Evolutionary conservation across 768 basidiomycete species (phyloP).

Genomic region (Lentinula guzmanii): DNA sequence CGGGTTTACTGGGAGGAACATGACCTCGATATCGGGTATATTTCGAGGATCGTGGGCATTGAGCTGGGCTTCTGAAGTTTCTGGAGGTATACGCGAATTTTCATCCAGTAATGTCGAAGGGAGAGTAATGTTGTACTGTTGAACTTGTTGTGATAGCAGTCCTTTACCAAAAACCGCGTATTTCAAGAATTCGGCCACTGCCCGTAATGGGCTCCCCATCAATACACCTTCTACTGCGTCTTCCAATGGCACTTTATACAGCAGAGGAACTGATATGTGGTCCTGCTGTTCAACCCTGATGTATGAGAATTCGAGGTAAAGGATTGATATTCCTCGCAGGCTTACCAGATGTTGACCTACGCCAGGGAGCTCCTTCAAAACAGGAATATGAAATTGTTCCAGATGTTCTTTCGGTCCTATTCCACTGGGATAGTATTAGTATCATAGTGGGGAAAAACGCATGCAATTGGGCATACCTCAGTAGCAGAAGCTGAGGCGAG

Average conservation of each 20-base stretch:
- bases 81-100: constrained; percentile 1
- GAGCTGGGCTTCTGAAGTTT: constrained; percentile 8
- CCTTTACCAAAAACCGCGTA: constrained; percentile 29
- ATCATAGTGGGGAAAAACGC: no score
- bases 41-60: constrained; percentile 16
- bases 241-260: constrained; percentile 23
- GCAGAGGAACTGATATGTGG: constrained; percentile 27
- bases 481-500: constrained; percentile 9
- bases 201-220: constrained; percentile 16
- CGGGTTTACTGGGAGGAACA: constrained; percentile 18
- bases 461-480: constrained; percentile 4
- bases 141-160: constrained; percentile 21
- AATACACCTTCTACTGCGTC: constrained; percentile 24
- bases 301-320: background rate
- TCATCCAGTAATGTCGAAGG: constrained; percentile 20
- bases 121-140: constrained; percentile 25
- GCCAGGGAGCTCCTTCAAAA: constrained; percentile 31
- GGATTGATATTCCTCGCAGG: background rate
- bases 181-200: constrained; percentile 23
- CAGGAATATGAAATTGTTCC: constrained; percentile 26
- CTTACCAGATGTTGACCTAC: constrained; percentile 36
- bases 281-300: constrained; percentile 23
- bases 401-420: constrained; percentile 36
- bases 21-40: constrained; percentile 34
- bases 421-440: constrained; percentile 15